Conservation (phyloP, 495 filamentous ascomycete species). For the Symbiotaphrina buchneri region DNA sequence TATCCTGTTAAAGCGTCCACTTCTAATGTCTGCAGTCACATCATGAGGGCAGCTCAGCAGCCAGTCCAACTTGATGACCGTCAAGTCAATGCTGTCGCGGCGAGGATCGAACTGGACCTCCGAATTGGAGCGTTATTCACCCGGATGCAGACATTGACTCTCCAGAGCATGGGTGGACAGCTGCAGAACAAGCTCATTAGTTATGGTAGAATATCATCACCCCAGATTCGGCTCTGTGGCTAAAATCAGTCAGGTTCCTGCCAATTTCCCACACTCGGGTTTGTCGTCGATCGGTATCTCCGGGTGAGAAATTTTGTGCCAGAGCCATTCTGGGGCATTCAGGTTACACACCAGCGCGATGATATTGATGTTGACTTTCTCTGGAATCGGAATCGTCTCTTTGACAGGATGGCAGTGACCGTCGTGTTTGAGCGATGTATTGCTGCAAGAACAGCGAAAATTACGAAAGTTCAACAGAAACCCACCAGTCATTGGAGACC, state of each 20-base stretch:
- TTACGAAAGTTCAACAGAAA: slow-evolving; percentile 67
- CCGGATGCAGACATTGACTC: slow-evolving; percentile 55
- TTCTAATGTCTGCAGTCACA: slow-evolving; percentile 29
- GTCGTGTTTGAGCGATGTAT: slow-evolving; percentile 77
- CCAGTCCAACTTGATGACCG: slow-evolving; percentile 61
- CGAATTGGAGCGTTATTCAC: slow-evolving; percentile 85
- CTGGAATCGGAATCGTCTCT: slow-evolving; percentile 66
- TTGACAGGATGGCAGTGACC: slow-evolving; percentile 63
- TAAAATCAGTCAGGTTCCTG: slow-evolving; percentile 89
- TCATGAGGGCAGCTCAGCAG: slow-evolving; percentile 59
- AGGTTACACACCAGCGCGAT: slow-evolving; percentile 56
- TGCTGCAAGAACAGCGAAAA: slow-evolving; percentile 47
- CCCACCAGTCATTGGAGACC: slow-evolving; percentile 90
- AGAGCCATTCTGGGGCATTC: slow-evolving; percentile 82
- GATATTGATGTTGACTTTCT: slow-evolving; percentile 62
- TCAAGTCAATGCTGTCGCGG: slow-evolving; percentile 72
- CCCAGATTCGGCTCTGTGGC: too few species aligned
- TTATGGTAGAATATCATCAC: slow-evolving; percentile 40
- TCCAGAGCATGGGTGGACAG: slow-evolving; percentile 40
- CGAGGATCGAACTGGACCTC: slow-evolving; percentile 80
- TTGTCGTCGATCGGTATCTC: slow-evolving; percentile 90
- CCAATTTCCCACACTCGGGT: slow-evolving; percentile 91
- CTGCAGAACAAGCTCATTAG: slow-evolving; percentile 47
- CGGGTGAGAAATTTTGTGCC: slow-evolving; percentile 82
- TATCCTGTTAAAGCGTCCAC: slow-evolving; percentile 6